These are phyloP conservation scores for Puccinellia tenuiflora DNA, from an alignment of 176 grass and related monocot genomes.

Conservation along the genomic window DNA sequence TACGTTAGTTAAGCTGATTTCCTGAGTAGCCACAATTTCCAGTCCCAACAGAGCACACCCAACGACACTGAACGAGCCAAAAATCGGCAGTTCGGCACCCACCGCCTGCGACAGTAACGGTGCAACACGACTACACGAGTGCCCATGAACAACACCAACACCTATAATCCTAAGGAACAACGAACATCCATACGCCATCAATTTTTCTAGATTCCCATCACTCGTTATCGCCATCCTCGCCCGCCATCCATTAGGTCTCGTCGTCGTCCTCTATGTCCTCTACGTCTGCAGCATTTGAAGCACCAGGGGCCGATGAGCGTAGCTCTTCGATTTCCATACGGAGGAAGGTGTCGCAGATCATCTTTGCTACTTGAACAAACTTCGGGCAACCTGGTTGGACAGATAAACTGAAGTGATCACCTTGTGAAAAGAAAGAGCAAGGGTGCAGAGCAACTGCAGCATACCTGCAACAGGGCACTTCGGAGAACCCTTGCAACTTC, in stretches of 20 bases:
- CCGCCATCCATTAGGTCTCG: neutral
- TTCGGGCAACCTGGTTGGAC: constrained; percentile 50
- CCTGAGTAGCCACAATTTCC: neutral
- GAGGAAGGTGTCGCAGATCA: constrained; percentile 60
- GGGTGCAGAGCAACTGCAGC: neutral
- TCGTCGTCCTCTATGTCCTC: constrained; percentile 46
- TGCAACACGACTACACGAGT: neutral
- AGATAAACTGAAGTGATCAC: neutral
- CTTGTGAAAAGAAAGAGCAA: neutral
- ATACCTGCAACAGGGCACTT: constrained; percentile 79
- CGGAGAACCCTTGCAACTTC: constrained; percentile 27
- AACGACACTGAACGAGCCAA: neutral
- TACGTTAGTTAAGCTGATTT: neutral
- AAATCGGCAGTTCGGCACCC: neutral
- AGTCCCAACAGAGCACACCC: neutral
- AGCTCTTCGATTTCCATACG: constrained; percentile 75
- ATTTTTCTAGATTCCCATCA: neutral
- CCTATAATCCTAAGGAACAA: neutral
- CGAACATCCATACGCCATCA: neutral
- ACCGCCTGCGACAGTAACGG: neutral
- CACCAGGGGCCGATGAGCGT: constrained; percentile 21
- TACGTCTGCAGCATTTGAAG: constrained; percentile 26
- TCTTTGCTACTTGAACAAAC: constrained; percentile 41
- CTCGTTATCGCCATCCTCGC: constrained; percentile 13
- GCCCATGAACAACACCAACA: neutral